phyloP scores from a whole-genome alignment of 805 yeast genomes.

The Candida alai region DNA sequence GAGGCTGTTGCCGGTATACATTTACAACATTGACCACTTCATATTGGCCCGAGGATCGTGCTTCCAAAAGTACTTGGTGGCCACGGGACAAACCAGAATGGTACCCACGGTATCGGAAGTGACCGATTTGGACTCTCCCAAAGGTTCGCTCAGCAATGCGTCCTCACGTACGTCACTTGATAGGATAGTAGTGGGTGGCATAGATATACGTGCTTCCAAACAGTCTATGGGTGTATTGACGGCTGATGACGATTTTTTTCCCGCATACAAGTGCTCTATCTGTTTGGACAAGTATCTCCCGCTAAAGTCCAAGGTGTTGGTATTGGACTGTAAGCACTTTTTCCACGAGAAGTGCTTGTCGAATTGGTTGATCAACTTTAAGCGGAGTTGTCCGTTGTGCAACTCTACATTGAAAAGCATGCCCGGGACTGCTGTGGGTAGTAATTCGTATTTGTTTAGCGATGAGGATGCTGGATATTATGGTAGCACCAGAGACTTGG shows the following conservation, averaged over 20 bases:
- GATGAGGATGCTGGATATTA: conserved; percentile 15
- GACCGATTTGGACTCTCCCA: conserved; percentile 12
- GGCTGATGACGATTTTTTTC: conserved; percentile 31
- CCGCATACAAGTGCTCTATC: conserved; percentile 55
- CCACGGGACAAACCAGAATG: conserved; percentile 26
- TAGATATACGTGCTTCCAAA: conserved; percentile 23
- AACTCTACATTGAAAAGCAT: conserved; percentile 26
- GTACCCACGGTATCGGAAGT: conserved; percentile 8
- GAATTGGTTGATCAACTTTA: conserved; percentile 55
- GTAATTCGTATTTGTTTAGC: conserved; percentile 14
- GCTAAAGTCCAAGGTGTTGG: conserved; percentile 45
- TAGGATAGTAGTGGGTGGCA: conserved; percentile 41
- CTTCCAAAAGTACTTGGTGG: conserved; percentile 27
- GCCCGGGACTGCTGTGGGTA: no score
- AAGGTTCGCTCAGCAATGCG: conserved; percentile 12
- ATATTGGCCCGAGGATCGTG: conserved; percentile 19
- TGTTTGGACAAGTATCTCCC: conserved; percentile 53
- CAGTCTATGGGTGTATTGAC: conserved; percentile 19
- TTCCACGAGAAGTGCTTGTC: conserved; percentile 56
- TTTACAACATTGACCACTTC: conserved; percentile 34
- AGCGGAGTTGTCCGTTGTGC: conserved; percentile 58
- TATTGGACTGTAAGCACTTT: conserved; percentile 58
- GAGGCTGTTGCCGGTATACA: conserved; percentile 33
- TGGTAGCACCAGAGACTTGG: conserved; percentile 22
- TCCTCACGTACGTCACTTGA: conserved; percentile 26